Percentiles rank a stretch among this genome's conserved stretches.
These are phyloP conservation scores for Themeda triandra DNA, from an alignment of 176 grass and related monocot species.

Conservation along the genomic window DNA sequence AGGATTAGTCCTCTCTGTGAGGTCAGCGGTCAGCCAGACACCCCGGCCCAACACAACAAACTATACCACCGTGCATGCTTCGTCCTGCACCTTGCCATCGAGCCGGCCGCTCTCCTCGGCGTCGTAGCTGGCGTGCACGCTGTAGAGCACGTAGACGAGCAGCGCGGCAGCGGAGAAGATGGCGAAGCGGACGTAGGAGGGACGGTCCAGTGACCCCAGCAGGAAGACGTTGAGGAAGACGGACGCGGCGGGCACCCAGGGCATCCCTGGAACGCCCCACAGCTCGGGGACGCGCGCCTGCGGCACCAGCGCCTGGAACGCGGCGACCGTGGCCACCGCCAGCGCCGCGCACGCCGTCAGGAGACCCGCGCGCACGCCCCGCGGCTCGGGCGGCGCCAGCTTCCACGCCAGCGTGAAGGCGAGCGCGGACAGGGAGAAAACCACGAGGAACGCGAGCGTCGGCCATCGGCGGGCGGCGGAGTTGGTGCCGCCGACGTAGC, in stretches of 20 bases:
- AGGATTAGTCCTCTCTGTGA: not conserved
- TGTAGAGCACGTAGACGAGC: constrained; percentile 74
- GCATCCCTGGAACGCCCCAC: constrained; percentile 94
- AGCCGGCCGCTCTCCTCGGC: constrained; percentile 59
- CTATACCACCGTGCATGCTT: constrained; percentile 31
- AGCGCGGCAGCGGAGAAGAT: constrained; percentile 57
- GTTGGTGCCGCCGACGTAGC: constrained; percentile 36
- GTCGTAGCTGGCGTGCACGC: constrained; percentile 82
- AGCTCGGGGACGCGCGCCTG: constrained; percentile 53
- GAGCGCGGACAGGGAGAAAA: constrained; percentile 57
- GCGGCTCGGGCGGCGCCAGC: constrained; percentile 25
- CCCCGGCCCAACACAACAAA: too few species aligned
- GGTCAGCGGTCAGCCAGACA: not conserved
- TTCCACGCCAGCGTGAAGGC: constrained; percentile 71
- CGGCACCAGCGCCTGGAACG: constrained; percentile 70
- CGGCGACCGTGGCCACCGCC: constrained; percentile 37
- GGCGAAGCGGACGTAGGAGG: constrained; percentile 75
- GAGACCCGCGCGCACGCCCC: constrained; percentile 23
- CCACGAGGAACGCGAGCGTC: constrained; percentile 50
- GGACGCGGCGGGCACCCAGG: constrained; percentile 82
- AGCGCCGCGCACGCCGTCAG: constrained; percentile 37
- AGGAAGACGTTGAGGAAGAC: constrained; percentile 92
- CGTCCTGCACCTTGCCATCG: constrained; percentile 49
- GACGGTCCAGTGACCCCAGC: constrained; percentile 57
- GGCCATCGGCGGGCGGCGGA: constrained; percentile 1